Evolutionary conservation across 1,284 basidiomycete genomes (phyloP).

Genomic region (Bondarzewia mesenterica): DNA sequence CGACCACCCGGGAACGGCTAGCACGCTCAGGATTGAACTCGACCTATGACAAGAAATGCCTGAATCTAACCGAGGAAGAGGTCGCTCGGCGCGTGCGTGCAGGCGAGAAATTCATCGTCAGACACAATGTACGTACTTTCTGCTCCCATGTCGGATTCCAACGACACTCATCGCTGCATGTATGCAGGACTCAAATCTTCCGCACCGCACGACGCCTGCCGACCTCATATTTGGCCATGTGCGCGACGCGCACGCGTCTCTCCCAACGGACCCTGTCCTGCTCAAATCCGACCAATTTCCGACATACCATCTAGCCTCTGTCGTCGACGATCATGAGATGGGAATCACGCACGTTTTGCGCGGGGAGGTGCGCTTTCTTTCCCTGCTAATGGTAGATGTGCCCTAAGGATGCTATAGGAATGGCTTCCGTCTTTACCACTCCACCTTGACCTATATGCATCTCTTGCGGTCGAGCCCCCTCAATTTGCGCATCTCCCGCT

Average conservation of each 20-base stretch:
- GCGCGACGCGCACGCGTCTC: slow-evolving; percentile 65
- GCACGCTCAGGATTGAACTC: slow-evolving; percentile 64
- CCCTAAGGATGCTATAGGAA: slow-evolving; percentile 62
- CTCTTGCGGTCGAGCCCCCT: slow-evolving; percentile 68
- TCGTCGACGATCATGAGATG: slow-evolving; percentile 96
- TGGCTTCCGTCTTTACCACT: slow-evolving; percentile 95
- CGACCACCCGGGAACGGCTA: slow-evolving; percentile 58
- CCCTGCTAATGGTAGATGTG: too few species aligned
- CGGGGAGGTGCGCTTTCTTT: slow-evolving; percentile 62
- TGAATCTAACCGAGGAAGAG: slow-evolving; percentile 83
- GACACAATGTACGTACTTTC: slow-evolving; percentile 65
- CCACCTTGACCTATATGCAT: slow-evolving; percentile 85
- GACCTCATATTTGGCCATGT: slow-evolving; percentile 78
- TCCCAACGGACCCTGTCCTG: slow-evolving; percentile 87
- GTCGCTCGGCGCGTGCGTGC: slow-evolving; percentile 64
- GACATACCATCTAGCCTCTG: slow-evolving; percentile 94
- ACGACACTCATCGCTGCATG: slow-evolving; percentile 14
- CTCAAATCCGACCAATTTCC: slow-evolving; percentile 91
- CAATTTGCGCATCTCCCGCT: slow-evolving; percentile 89
- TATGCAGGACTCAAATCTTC: slow-evolving; percentile 44
- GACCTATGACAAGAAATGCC: slow-evolving; percentile 81
- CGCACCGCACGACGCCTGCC: slow-evolving; percentile 33
- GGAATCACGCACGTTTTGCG: slow-evolving; percentile 91
- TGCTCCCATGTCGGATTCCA: slow-evolving; percentile 9
- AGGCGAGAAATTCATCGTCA: slow-evolving; percentile 76